These are phyloP conservation scores for Lipomyces yamadae DNA, from an alignment of 805 yeast species.

Conservation along the genomic window DNA sequence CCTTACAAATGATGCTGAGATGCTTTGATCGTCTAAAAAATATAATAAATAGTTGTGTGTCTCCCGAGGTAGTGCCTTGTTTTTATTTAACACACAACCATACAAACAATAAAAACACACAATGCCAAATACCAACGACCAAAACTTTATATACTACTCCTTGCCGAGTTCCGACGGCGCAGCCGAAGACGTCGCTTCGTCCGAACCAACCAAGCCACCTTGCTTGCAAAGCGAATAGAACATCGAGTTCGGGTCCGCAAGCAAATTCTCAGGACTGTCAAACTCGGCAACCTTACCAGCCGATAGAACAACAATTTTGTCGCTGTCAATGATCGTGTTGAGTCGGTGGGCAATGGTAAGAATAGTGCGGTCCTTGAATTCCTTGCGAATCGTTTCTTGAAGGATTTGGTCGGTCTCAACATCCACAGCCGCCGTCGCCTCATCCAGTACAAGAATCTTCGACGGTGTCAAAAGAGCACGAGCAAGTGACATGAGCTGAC, in stretches of 20 bases:
- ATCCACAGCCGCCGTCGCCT: conserved; percentile 90
- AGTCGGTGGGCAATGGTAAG: conserved; percentile 88
- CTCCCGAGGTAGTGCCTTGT: too few species aligned
- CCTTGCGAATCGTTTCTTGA: conserved; percentile 76
- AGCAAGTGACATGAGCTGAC: conserved; percentile 82
- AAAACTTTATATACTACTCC: conserved; percentile 3
- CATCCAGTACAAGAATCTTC: conserved; percentile 79
- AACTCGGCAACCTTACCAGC: conserved; percentile 77
- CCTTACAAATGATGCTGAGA: too few species aligned
- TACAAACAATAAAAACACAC: too few species aligned
- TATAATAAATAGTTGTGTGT: too few species aligned
- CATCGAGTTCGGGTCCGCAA: conserved; percentile 67
- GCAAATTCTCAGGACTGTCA: conserved; percentile 70
- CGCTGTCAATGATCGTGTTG: conserved; percentile 85
- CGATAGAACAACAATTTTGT: conserved; percentile 74
- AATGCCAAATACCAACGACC: too few species aligned
- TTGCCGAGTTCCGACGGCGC: conserved; percentile 11
- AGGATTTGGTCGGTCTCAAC: conserved; percentile 80
- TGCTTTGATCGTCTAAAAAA: too few species aligned
- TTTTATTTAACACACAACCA: too few species aligned
- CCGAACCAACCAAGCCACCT: conserved; percentile 59
- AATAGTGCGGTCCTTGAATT: conserved; percentile 76
- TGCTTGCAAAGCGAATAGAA: conserved; percentile 82
- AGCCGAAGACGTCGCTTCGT: conserved; percentile 1
- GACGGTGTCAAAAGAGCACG: conserved; percentile 79